Evolutionary conservation across 371 early-diverging fungal species (phyloP), one percentile per base, ranked within the genome.

Genomic region (Aphelidium insulamus): DNA sequence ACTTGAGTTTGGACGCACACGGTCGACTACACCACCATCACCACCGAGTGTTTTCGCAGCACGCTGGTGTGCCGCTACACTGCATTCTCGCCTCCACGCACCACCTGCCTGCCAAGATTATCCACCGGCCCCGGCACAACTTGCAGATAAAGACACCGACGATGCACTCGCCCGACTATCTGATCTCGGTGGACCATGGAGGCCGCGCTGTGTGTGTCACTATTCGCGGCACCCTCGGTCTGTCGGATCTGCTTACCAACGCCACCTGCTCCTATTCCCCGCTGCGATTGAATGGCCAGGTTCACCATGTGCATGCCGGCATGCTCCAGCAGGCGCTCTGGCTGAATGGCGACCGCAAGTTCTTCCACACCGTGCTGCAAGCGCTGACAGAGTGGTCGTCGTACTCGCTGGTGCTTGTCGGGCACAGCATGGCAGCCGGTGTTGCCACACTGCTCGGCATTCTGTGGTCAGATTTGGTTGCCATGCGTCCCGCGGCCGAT

Each of bases 191-290:
- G 3, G 86, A 87, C 44, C 83, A 80, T 35, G 50, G 49, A 2
- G 59, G 75, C 0, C 50, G 66, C 26, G 55, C 74, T 1, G 62
- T 90, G 8, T 81, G 87, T 0, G 37, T 90, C 10, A 79, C 86
- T 0, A 73, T 82, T 33, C 73, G 91, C 1, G 91, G 91, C 5
- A 90, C 91, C 1, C 57, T 87, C 6, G 84, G 85, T 0, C 50
- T 87, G 32, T 70, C 71, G 3, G 91, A 90, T 39, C 49, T 81
- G 11, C 46, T 90, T 33, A 77, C 84, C 5, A 87, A 90, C 48
- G 57, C 87, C 30, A 72, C 77, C 7, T 81, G 80, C 37, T 66
- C 66, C 22, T 83, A 82, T 48, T 57, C 62, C 28, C 56, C 67
- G n/a, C 51, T 83, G 26, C 38, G 41, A 0, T 43, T 79, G 22